A percentile compares a stretch with the other conserved stretches of the same genome.
Evolutionary conservation across 371 early-diverging fungal genomes (phyloP).

Genomic region (Dentiscutata heterogama): DNA sequence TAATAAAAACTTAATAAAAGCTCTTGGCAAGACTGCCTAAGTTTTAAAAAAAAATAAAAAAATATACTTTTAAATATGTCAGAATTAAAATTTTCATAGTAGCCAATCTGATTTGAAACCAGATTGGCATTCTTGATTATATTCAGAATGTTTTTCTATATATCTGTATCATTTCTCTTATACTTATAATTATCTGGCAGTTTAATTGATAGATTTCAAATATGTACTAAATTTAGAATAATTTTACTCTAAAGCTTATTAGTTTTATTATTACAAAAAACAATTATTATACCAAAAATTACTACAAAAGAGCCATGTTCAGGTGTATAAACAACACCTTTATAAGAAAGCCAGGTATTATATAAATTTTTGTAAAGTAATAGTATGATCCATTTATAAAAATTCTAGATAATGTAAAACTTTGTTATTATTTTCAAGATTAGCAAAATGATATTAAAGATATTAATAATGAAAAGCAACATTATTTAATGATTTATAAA

Average conservation of each 20-base stretch:
- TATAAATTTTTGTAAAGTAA: neutral
- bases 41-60: too few relatives aligned
- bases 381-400: constrained; percentile 30
- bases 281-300: constrained; percentile 17
- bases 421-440: constrained; percentile 17
- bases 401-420: constrained; percentile 12
- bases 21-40: too few relatives aligned
- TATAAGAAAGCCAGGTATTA: constrained; percentile 15
- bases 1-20: too few relatives aligned
- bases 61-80: constrained; percentile 13
- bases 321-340: constrained; percentile 12
- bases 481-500: constrained; percentile 16
- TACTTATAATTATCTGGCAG: neutral
- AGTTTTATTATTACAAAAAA: neutral
- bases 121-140: too few relatives aligned
- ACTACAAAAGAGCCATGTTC: neutral
- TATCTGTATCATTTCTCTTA: neutral
- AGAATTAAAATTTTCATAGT: neutral
- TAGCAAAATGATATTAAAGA: constrained; percentile 1
- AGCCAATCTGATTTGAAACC: neutral
- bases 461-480: neutral
- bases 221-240: constrained; percentile 5
- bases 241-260: neutral
- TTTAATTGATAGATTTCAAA: constrained; percentile 23
- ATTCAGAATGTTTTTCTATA: too few relatives aligned